A percentile compares a stretch with the other conserved stretches of the same genome.
Conservation (phyloP, 2,329 filamentous ascomycete species). For the Paracoccidioides brasiliensis region DNA sequence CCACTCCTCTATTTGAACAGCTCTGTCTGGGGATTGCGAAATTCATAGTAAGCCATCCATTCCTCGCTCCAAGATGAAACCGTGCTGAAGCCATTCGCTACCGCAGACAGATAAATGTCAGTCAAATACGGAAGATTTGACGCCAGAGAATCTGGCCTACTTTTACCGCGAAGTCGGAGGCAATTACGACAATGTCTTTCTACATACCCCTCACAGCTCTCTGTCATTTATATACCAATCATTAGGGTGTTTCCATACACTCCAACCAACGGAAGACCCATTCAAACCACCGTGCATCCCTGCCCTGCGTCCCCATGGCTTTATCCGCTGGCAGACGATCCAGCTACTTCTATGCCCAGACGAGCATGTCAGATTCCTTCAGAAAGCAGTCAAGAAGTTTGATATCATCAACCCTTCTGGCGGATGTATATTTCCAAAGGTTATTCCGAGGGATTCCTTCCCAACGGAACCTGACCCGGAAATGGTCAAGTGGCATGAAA, state of each 20-base stretch:
- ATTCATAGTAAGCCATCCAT: conserved; percentile 49
- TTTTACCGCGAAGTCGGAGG: conserved; percentile 66
- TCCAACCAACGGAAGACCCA: conserved; percentile 58
- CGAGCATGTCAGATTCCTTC: conserved; percentile 73
- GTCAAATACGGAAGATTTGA: conserved; percentile 29
- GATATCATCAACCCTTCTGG: conserved; percentile 59
- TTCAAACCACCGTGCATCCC: conserved; percentile 68
- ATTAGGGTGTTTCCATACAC: conserved; percentile 75
- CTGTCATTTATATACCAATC: conserved; percentile 90
- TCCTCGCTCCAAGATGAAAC: not conserved
- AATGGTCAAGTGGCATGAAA: conserved; percentile 78
- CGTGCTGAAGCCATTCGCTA: not conserved
- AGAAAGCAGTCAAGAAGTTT: conserved; percentile 67
- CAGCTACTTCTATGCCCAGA: conserved; percentile 78
- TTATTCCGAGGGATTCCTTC: conserved; percentile 55
- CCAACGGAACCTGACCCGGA: conserved; percentile 60
- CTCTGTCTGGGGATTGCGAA: conserved; percentile 55
- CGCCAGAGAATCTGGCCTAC: conserved; percentile 56
- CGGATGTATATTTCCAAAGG: conserved; percentile 43
- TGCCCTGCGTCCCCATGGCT: conserved; percentile 69
- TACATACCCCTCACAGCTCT: conserved; percentile 56
- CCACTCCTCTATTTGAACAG: conserved; percentile 53
- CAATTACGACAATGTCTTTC: conserved; percentile 67
- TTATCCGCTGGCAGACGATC: conserved; percentile 86
- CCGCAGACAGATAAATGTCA: conserved; percentile 10